Percentiles rank a stretch among this genome's conserved stretches.
Conservation (phyloP, 768 basidiomycete genomes). For the Myochromella boudieri region DNA sequence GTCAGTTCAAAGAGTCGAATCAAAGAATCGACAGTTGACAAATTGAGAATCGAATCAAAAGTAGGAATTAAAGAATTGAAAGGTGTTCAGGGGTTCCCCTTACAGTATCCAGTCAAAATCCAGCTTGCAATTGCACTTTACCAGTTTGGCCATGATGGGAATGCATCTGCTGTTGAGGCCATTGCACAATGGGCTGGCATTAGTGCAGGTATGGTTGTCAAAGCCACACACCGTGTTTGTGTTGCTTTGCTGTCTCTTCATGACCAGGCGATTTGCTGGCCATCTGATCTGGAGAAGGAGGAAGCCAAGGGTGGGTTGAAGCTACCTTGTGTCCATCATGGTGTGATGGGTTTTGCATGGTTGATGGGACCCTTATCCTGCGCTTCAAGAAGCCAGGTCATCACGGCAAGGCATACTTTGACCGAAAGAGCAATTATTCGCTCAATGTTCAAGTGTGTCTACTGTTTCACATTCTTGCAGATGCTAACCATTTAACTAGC, state of each 20-base stretch:
- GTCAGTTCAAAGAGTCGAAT: too few relatives aligned
- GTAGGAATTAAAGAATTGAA: too few relatives aligned
- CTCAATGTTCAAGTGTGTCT: conserved; percentile 13
- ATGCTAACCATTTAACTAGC: conserved; percentile 18
- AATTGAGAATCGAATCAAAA: too few relatives aligned
- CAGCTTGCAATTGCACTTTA: conserved; percentile 17
- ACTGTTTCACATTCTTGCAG: neutral
- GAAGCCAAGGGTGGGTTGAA: conserved; percentile 23
- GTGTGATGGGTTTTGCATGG: conserved; percentile 19
- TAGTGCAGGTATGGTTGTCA: too few relatives aligned
- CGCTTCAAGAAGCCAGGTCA: conserved; percentile 16
- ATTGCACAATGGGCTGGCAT: conserved; percentile 23
- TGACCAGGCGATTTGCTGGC: conserved; percentile 1
- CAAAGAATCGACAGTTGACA: too few relatives aligned
- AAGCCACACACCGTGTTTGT: conserved; percentile 14
- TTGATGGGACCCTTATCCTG: conserved; percentile 20
- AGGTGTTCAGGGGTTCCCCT: too few relatives aligned
- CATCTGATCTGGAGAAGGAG: conserved; percentile 5
- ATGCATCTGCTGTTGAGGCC: conserved; percentile 13
- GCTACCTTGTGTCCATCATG: conserved; percentile 17
- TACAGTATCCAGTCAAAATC: conserved; percentile 7
- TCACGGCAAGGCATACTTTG: conserved; percentile 27
- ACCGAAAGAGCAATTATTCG: conserved; percentile 27
- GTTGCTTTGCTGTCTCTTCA: conserved; percentile 1
- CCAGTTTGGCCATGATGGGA: conserved; percentile 19